Conservation (phyloP, 2,329 filamentous ascomycete species). For the Didymosphaeria variabile region DNA sequence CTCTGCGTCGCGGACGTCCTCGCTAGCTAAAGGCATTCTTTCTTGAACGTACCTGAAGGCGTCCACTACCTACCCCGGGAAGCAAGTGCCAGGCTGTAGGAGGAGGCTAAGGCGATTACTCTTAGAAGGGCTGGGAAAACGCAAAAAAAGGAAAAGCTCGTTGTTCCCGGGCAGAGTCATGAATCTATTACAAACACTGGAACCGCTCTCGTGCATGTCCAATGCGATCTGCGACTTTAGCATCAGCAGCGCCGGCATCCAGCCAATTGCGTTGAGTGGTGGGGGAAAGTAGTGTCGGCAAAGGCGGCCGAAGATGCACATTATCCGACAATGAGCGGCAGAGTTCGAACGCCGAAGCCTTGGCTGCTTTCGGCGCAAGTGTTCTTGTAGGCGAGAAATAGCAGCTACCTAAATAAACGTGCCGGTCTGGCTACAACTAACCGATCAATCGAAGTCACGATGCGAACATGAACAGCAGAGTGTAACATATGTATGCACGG, state of each 20-base stretch:
- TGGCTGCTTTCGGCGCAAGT: neutral
- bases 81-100: neutral
- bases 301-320: neutral
- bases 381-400: neutral
- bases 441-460: too few species aligned
- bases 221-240: slow-evolving; percentile 14
- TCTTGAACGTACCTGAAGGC: neutral
- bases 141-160: slow-evolving; percentile 1
- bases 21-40: slow-evolving; percentile 5
- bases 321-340: slow-evolving; percentile 13
- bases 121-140: neutral
- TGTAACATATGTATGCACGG: too few species aligned
- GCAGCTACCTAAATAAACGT: too few species aligned
- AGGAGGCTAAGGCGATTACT: neutral
- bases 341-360: neutral
- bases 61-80: slow-evolving; percentile 1
- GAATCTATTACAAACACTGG: slow-evolving; percentile 3
- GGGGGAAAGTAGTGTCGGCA: slow-evolving; percentile 7
- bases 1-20: neutral
- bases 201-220: neutral
- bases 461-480: too few species aligned
- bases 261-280: slow-evolving; percentile 5
- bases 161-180: slow-evolving; percentile 14
- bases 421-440: too few species aligned
- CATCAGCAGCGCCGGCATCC: neutral